Base-by-base conservation (phyloP, 345 rosid genomes). In the Eutrema japonicum region DNA sequence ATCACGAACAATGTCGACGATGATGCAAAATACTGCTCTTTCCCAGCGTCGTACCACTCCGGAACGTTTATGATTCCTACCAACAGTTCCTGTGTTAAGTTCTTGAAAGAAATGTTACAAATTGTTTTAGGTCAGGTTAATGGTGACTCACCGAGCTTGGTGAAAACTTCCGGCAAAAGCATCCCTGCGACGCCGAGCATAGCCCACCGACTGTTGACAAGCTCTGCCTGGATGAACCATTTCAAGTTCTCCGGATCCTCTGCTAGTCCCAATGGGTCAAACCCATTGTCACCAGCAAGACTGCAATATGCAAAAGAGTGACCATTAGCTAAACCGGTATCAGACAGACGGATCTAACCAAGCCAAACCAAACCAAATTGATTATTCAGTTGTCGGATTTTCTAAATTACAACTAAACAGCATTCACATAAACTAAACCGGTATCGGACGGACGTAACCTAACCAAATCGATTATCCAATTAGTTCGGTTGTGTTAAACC, bases 241-340 rank as follows among this genome's bases (percentile, higher is more conserved):
- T 2, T 88, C 90, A 94, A 69, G 81, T 91, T 94, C 86, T 94
- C 98, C 0, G 98, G 98, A 76, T 94, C 98, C 82, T 94, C 98
- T 0, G 98, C 98, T 9, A 94, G 81, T 10, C 83, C 97, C 29
- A 94, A 77, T 0, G 98, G 98, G 79, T 94, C 98, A 67, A 94
- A 91, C 18, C 98, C 98, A 58, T 94, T 94, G 81, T 94, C 98
- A 13, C 98, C 98, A 0, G 98, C 88, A 79, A 93, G 92, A 76
- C 98, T 93, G 84, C 54, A 64, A 50, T 46, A 13, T 14, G 32
- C 9, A 11, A 0, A 61, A 29, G 14, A 71, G 35, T 48, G 7
- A 46, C 35, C 35, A 32, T 32, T 32, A 32, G 35, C 35, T 32
- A 7, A 30, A 30, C 22, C 47, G 42, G 42, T 14, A 32, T 8